Evolutionary conservation across 495 filamentous ascomycete species (phyloP), one percentile per base, ranked within the genome.

Genomic region (Usnea hakonensis): DNA sequence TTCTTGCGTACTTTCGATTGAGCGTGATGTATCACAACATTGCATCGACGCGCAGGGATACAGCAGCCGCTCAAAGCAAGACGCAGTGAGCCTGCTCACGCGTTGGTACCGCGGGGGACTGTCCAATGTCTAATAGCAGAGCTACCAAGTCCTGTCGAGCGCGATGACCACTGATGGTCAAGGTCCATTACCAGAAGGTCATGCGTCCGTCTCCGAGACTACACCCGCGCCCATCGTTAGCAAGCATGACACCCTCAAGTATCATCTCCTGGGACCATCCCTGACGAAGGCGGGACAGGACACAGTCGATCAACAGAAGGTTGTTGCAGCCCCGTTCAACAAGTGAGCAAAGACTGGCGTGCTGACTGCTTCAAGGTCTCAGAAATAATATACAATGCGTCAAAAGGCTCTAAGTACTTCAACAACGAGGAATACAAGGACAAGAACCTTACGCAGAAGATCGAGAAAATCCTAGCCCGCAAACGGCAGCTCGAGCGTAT

Each of bases 381-480:
- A 0, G 91, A 97, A 72, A 85, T 99, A 62, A 99, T 99, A 56
- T 97, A 96, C 75, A 90, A 95, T 73, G 92, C 94, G 16, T 96
- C 91, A 16, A 96, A 91, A 72, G 95, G 95, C 30, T 96, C 90
- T 61, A 97, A 96, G 71, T 99, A 88, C 77, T 99, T 97, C 79
- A 90, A 89, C 68, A 90, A 91, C 66, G 95, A 97, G 69, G 89
- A 95, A 71, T 78, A 74, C 57, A 84, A 85, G 63, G 95, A 97
- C 77, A 86, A 86, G 65, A 81, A 83, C 55, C 83, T 97, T 38
- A 96, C 95, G 0, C 77, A 85, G 55, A 96, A 95, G 73, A 96
- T 97, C 66, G 86, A 88, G 58, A 83, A 83, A 40, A 91, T 97
- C 35, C 70, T 92, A 19, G 78, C 78, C 32, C 85, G 85, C 68